phyloP scores from a whole-genome alignment of 1,284 basidiomycete species.

The Moesziomyces sp. region DNA sequence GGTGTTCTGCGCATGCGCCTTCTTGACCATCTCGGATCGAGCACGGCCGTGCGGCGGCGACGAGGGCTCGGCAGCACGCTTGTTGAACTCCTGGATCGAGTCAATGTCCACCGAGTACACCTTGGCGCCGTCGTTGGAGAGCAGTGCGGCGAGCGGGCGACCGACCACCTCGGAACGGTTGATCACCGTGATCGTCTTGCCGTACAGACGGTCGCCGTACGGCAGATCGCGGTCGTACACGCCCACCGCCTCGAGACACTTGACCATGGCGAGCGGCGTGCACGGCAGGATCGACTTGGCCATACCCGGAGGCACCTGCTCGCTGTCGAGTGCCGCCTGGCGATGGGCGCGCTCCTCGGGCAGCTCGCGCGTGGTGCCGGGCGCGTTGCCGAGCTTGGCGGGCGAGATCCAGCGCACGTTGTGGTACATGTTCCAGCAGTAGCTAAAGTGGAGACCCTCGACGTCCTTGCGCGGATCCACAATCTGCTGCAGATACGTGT shows the following conservation, averaged over 20 bases:
- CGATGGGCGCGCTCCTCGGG: conserved; percentile 44
- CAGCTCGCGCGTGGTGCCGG: conserved; percentile 60
- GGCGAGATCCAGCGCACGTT: conserved; percentile 67
- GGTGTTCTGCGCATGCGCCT: conserved; percentile 73
- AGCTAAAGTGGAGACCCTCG: conserved; percentile 86
- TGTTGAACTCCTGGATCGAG: conserved; percentile 78
- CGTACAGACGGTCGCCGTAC: conserved; percentile 94
- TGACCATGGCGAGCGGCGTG: conserved; percentile 92
- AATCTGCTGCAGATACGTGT: conserved; percentile 94
- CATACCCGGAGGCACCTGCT: conserved; percentile 75
- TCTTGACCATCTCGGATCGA: conserved; percentile 62
- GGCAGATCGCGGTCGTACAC: conserved; percentile 91
- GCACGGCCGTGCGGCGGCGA: conserved; percentile 28
- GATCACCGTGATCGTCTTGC: conserved; percentile 91
- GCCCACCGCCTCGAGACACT: conserved; percentile 87
- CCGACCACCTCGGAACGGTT: conserved; percentile 98
- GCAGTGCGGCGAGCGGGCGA: conserved; percentile 88
- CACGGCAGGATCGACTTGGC: conserved; percentile 96
- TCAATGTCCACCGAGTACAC: conserved; percentile 95
- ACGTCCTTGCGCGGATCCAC: conserved; percentile 97
- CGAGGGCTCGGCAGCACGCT: conserved; percentile 48
- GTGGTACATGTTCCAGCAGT: conserved; percentile 68
- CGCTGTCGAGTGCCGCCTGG: conserved; percentile 40
- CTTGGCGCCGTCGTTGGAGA: conserved; percentile 93
- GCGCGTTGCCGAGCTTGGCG: conserved; percentile 62